Evolutionary conservation across 2,329 filamentous ascomycete genomes (phyloP).

Genomic region (Cladobotryum protrusum): DNA sequence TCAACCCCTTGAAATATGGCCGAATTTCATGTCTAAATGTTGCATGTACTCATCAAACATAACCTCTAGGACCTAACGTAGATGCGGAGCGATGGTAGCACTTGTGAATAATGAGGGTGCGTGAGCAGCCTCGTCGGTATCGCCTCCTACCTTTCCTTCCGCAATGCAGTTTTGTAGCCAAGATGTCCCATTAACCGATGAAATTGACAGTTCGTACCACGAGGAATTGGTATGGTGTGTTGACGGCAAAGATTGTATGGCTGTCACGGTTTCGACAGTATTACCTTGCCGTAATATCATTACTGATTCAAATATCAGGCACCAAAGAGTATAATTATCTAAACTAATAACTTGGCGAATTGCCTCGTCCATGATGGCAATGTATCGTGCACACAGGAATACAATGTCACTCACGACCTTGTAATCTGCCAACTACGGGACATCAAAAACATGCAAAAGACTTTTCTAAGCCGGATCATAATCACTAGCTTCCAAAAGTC

Average conservation of each 20-base stretch:
- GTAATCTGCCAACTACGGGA: conserved; percentile 34
- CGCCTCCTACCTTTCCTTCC: conserved; percentile 2
- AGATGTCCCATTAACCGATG: conserved; percentile 7
- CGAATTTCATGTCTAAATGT: conserved; percentile 3
- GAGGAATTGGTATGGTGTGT: conserved; percentile 9
- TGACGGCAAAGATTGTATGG: conserved; percentile 5
- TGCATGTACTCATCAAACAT: not conserved
- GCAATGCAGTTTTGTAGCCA: conserved; percentile 11
- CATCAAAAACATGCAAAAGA: conserved; percentile 13
- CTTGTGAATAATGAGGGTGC: not conserved
- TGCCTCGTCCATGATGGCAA: conserved; percentile 29
- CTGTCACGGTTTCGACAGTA: conserved; percentile 12
- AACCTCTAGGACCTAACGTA: not conserved
- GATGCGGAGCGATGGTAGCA: not conserved
- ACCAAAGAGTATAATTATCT: conserved; percentile 2
- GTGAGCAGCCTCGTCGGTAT: not conserved
- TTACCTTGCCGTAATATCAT: conserved; percentile 8
- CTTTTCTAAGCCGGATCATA: conserved; percentile 18
- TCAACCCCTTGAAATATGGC: not conserved
- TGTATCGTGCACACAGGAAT: conserved; percentile 33
- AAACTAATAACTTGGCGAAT: conserved; percentile 15
- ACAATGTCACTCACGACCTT: conserved; percentile 26
- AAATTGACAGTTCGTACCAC: conserved; percentile 14
- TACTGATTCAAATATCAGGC: conserved; percentile 9
- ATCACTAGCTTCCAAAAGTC: conserved; percentile 3